A percentile compares a stretch with the other conserved stretches of the same genome.
Conservation (phyloP, 2,329 filamentous ascomycete genomes). For the Monilinia polystroma region DNA sequence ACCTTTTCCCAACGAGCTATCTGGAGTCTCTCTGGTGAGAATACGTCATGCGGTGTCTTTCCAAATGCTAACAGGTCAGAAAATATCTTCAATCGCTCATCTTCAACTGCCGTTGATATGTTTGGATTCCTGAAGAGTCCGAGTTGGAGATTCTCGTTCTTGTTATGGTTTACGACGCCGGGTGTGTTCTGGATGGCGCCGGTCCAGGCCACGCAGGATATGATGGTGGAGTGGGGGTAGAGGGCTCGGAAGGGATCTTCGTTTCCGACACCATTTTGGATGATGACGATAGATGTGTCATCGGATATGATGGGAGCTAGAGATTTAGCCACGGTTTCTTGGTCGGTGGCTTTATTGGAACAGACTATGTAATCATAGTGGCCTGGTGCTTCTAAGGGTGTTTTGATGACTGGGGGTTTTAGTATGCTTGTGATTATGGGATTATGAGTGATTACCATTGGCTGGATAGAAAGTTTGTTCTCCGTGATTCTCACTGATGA, state of each 20-base stretch:
- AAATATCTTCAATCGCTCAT: constrained; percentile 45
- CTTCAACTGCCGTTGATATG: constrained; percentile 39
- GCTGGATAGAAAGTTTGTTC: constrained; percentile 52
- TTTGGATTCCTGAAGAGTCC: constrained; percentile 49
- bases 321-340: constrained; percentile 42
- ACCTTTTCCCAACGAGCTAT: constrained; percentile 59
- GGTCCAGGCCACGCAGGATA: constrained; percentile 57
- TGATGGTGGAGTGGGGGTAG: constrained; percentile 52
- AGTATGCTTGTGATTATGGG: background rate
- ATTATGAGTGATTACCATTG: constrained; percentile 39
- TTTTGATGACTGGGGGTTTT: constrained; percentile 45
- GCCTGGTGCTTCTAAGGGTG: constrained; percentile 46
- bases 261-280: constrained; percentile 61
- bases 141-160: constrained; percentile 54
- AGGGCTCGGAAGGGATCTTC: constrained; percentile 51
- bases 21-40: constrained; percentile 51
- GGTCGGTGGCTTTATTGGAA: constrained; percentile 54
- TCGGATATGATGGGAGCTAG: constrained; percentile 42
- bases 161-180: constrained; percentile 50
- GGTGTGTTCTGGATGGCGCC: constrained; percentile 51
- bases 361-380: constrained; percentile 58
- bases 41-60: constrained; percentile 46
- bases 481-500: constrained; percentile 56
- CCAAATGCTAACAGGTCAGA: constrained; percentile 44
- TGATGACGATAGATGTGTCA: constrained; percentile 54